Evolutionary conservation across 257 asterid species (phyloP).

Genomic region (Avicennia marina): DNA sequence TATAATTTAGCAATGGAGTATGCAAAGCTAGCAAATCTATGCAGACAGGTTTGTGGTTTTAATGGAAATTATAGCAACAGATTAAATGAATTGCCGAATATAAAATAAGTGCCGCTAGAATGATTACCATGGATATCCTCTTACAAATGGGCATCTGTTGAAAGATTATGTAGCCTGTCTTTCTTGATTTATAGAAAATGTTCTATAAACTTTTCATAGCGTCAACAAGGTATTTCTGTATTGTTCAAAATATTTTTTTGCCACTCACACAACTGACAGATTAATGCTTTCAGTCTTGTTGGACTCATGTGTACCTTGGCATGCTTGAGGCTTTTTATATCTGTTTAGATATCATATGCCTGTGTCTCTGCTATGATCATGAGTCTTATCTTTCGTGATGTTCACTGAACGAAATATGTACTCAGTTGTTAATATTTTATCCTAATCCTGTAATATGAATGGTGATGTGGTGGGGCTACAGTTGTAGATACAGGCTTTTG

Average conservation of each 20-base stretch:
- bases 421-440: not conserved
- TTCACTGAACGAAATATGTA: not conserved
- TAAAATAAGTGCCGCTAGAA: not conserved
- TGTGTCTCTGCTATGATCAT: not conserved
- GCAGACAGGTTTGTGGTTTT: not conserved
- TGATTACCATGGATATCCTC: not conserved
- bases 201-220: not conserved
- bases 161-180: not conserved
- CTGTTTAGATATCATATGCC: not conserved
- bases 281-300: not conserved
- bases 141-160: not conserved
- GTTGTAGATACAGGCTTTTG: slow-evolving; percentile 1
- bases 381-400: not conserved
- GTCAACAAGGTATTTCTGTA: not conserved
- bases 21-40: not conserved
- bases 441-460: not conserved
- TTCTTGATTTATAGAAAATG: slow-evolving; percentile 6
- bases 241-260: not conserved
- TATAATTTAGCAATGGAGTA: not conserved
- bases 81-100: not conserved
- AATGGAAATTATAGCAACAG: not conserved
- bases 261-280: not conserved
- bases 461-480: not conserved
- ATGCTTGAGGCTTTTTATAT: not conserved
- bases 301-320: not conserved